A percentile compares a stretch with the other conserved stretches of the same genome.
Evolutionary conservation across 75 land plant genomes (phyloP).

Genomic region (Pinus albicaulis): DNA sequence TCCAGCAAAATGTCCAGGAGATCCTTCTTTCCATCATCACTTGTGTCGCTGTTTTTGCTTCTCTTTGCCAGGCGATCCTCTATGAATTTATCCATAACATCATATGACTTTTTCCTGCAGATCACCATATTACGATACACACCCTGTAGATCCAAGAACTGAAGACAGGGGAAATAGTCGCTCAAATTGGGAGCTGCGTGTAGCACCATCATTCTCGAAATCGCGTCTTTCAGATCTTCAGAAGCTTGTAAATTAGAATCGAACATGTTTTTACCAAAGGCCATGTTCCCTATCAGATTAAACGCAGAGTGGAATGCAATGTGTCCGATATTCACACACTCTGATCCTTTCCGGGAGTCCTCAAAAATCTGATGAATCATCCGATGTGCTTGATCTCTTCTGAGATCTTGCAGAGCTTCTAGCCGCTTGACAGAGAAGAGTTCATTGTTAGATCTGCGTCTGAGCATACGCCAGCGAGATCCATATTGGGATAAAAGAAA

Average conservation of each 20-base stretch:
- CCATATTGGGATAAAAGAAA: no score
- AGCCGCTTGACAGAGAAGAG: constrained; percentile 17
- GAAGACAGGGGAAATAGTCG: background rate
- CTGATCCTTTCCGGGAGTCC: background rate
- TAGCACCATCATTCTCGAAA: background rate
- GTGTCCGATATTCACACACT: background rate
- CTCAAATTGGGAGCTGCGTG: background rate
- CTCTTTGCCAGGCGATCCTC: background rate
- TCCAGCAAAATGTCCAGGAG: background rate
- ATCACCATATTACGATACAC: background rate
- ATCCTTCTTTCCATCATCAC: background rate
- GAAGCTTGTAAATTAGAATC: background rate
- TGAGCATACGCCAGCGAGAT: background rate
- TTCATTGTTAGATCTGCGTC: constrained; percentile 8
- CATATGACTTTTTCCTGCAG: background rate
- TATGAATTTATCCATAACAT: background rate
- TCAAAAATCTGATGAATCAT: constrained; percentile 17
- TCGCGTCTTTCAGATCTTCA: background rate
- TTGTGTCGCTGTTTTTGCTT: background rate
- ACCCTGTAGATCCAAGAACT: background rate
- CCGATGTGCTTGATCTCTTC: constrained; percentile 5
- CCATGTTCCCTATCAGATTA: background rate
- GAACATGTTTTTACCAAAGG: background rate
- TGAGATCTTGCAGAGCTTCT: background rate
- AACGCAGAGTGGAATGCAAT: background rate